Conservation (phyloP, 163 green algal species). For the Trebouxiophyceae sp. region DNA sequence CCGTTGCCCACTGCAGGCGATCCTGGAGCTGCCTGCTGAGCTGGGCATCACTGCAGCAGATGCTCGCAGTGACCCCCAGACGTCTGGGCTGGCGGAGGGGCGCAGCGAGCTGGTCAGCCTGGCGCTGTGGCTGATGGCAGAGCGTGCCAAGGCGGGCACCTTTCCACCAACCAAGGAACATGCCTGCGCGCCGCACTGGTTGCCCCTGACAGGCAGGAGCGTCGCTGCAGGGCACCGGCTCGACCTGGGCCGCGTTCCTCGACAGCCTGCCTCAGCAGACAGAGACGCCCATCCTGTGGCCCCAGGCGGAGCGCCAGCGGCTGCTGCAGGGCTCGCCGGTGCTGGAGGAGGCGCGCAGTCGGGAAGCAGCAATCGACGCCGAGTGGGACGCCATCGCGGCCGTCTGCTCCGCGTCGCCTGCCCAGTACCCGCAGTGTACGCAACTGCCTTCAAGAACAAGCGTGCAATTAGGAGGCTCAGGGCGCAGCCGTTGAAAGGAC, state of each 20-base stretch:
- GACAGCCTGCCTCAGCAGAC: constrained; percentile 37
- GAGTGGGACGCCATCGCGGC: constrained; percentile 50
- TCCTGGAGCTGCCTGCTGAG: constrained; percentile 61
- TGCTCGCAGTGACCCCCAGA: constrained; percentile 47
- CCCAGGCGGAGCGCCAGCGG: constrained; percentile 43
- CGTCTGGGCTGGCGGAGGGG: constrained; percentile 45
- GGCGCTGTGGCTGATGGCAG: constrained; percentile 77
- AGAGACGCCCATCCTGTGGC: constrained; percentile 72
- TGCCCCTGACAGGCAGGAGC: no score
- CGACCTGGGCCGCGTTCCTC: constrained; percentile 41
- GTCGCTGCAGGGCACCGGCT: constrained; percentile 17
- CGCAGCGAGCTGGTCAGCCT: constrained; percentile 69
- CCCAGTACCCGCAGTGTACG: neutral
- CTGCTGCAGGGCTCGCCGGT: constrained; percentile 49
- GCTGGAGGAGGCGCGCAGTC: constrained; percentile 29
- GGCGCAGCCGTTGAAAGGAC: neutral
- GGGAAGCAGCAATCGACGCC: constrained; percentile 36
- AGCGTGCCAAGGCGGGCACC: constrained; percentile 42
- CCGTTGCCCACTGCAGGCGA: constrained; percentile 3
- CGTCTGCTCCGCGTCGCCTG: neutral
- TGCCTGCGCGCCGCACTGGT: no score
- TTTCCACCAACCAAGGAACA: no score
- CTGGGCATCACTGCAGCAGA: constrained; percentile 67
- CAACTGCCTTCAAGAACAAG: neutral
- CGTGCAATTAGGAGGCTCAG: neutral